These are phyloP conservation scores for Orychophragmus violaceus DNA, from an alignment of 345 rosid species.

Conservation along the genomic window DNA sequence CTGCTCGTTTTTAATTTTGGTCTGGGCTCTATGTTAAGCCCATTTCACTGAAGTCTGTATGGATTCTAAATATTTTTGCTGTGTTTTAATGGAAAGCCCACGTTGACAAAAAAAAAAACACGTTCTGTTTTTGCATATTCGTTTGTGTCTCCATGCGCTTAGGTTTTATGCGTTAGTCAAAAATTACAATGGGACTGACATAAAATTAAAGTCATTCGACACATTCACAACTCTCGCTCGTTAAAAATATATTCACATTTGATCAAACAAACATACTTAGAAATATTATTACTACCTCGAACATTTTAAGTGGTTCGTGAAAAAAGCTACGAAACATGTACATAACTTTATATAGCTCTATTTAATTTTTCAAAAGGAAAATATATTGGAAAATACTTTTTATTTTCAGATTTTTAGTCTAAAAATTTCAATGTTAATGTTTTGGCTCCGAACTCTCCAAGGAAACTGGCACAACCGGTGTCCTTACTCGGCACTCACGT, in stretches of 20 bases:
- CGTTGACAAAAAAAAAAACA: no score
- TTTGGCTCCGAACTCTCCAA: background rate
- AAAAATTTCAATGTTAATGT: background rate
- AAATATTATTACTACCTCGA: background rate
- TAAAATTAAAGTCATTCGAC: no score
- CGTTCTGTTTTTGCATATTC: no score
- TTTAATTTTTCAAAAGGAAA: background rate
- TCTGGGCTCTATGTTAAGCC: no score
- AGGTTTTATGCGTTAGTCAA: no score
- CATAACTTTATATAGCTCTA: background rate
- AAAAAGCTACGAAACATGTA: background rate
- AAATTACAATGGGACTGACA: no score
- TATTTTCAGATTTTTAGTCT: background rate
- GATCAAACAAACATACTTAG: background rate
- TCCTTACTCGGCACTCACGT: background rate
- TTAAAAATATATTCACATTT: background rate
- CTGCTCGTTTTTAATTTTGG: no score
- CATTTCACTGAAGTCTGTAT: no score
- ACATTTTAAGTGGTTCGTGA: background rate
- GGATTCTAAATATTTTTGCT: no score
- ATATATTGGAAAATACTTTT: no score
- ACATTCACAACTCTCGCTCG: background rate
- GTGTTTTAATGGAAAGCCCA: no score
- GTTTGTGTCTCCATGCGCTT: no score
- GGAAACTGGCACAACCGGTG: conserved; percentile 7